phyloP scores from a whole-genome alignment of 768 basidiomycete genomes.

The Suillus tomentosus region DNA sequence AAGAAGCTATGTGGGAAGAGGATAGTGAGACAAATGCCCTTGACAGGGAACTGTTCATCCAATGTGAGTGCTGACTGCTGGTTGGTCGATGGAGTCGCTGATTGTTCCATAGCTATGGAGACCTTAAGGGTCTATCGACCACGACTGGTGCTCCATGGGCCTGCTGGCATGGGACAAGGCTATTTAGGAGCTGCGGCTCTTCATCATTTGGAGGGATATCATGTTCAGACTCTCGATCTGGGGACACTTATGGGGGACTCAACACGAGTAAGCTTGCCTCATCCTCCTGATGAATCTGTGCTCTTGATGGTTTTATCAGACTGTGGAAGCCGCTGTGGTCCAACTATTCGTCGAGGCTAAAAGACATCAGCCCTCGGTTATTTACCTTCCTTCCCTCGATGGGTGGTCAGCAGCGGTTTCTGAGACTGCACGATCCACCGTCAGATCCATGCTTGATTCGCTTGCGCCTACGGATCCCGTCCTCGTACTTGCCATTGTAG shows the following conservation, averaged over 20 bases:
- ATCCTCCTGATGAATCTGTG: background rate
- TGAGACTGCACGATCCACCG: slow-evolving; percentile 81
- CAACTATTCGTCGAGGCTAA: slow-evolving; percentile 97
- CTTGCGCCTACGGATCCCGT: slow-evolving; percentile 91
- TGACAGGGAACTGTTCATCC: slow-evolving; percentile 85
- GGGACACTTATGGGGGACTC: slow-evolving; percentile 89
- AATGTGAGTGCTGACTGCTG: slow-evolving; percentile 53
- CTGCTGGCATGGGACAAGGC: slow-evolving; percentile 85
- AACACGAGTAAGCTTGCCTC: slow-evolving; percentile 62
- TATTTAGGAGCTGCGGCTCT: slow-evolving; percentile 90
- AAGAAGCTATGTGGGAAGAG: slow-evolving; percentile 95
- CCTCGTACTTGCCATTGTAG: slow-evolving; percentile 87
- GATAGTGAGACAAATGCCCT: slow-evolving; percentile 78
- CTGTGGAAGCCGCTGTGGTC: slow-evolving; percentile 88
- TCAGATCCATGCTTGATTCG: slow-evolving; percentile 89
- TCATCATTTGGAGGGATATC: slow-evolving; percentile 94
- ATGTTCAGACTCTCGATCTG: slow-evolving; percentile 91
- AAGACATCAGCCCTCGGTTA: slow-evolving; percentile 92
- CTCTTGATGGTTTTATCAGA: slow-evolving; percentile 46
- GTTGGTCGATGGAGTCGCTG: background rate
- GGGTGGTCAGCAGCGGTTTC: slow-evolving; percentile 86
- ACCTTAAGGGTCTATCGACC: slow-evolving; percentile 89
- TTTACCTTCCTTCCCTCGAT: slow-evolving; percentile 89
- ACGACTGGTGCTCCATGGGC: slow-evolving; percentile 79
- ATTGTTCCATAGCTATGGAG: slow-evolving; percentile 72